Base-by-base conservation (phyloP, 1,284 basidiomycete species). In the Ganoderma resinaceum region DNA sequence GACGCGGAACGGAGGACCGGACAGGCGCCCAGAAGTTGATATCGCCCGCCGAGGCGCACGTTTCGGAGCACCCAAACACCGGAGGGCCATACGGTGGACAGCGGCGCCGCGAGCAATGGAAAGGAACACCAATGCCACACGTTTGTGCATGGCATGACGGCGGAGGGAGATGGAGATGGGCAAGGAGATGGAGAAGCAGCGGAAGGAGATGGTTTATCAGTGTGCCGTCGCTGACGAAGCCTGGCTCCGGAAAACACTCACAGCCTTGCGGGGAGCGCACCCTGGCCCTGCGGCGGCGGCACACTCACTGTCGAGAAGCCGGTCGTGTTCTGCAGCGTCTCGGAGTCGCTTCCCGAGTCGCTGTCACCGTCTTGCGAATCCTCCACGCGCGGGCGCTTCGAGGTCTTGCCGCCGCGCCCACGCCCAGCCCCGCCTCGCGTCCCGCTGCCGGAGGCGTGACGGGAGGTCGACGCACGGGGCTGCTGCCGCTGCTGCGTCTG, bases 281-380 rank as follows among this genome's bases (percentile, higher is more conserved):
- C 67, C 61, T 67, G 69, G 26, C 73, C 74, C 55, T 67, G 67
- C 59, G 65, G 60, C 52, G 74, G 72, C 58, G 72, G 72, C 66
- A 76, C 71, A 61, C 60, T 73, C n/a, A 73, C 65, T 29, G 69
- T 73, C 64, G 70, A 70, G 63, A 70, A 68, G 33, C 68, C 65
- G 23, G 66, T 35, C 37, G 72, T 59, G 37, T 18, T 31, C 59
- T 58, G 60, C 62, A 61, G 23, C 37, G 38, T 29, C 68, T 76
- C 75, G 61, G 75, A 73, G 16, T 76, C 75, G 65, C 72, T 73
- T 62, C 66, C 69, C 12, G 66, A 69, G 52, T 73, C 75, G 71
- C 72, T 74, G 57, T 74, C 70, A 16, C 65, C 72, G 46, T 66
- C 72, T 14, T 65, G 62, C 55, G 62, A 33, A 29, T 68, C 67